Evolutionary conservation across 345 rosid species (phyloP).

Genomic region (Moricandia arvensis): DNA sequence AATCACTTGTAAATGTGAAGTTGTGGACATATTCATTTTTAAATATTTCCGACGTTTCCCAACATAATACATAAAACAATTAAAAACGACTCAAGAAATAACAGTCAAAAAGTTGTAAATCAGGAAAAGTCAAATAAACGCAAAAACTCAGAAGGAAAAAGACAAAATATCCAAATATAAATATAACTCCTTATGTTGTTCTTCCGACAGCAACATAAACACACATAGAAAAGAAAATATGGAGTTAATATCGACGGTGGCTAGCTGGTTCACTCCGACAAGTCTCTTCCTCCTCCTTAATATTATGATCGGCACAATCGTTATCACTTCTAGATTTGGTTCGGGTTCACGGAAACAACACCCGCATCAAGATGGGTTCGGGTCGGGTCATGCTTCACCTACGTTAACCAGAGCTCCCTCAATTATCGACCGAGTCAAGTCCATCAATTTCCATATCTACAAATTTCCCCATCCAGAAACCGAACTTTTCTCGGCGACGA

Average conservation of each 20-base stretch:
- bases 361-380: conserved; percentile 1
- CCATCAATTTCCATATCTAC: conserved; percentile 41
- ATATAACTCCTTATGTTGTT: conserved; percentile 13
- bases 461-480: conserved; percentile 19
- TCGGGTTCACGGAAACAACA: conserved; percentile 8
- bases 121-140: no score
- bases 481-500: neutral
- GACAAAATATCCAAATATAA: neutral
- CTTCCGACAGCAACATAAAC: conserved; percentile 26
- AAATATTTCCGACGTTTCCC: conserved; percentile 24
- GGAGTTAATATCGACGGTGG: conserved; percentile 25
- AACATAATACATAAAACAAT: neutral
- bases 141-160: no score
- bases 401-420: conserved; percentile 48
- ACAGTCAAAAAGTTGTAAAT: conserved; percentile 12
- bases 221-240: neutral
- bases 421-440: conserved; percentile 47
- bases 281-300: conserved; percentile 46
- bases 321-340: conserved; percentile 28
- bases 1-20: conserved; percentile 26
- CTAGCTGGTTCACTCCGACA: conserved; percentile 41
- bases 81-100: neutral
- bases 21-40: conserved; percentile 3
- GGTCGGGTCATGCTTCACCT: conserved; percentile 37
- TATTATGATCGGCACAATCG: conserved; percentile 35